Evolutionary conservation across 1,284 basidiomycete species (phyloP).

Genomic region (Austroboletus niveus): DNA sequence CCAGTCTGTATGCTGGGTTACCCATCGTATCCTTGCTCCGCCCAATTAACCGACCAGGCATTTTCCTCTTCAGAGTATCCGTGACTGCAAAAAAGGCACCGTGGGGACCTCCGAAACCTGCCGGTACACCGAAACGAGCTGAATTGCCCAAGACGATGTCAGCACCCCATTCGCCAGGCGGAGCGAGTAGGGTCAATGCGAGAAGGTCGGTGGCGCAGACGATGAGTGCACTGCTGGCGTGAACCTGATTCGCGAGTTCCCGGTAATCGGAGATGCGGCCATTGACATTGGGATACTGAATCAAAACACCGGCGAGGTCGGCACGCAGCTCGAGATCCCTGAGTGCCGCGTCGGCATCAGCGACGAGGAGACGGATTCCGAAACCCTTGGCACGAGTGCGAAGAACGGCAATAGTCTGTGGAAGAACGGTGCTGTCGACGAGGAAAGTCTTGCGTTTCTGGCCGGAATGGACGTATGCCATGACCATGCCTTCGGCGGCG

Average conservation of each 20-base stretch:
- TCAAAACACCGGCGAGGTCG: conserved; percentile 82
- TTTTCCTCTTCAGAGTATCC: conserved; percentile 93
- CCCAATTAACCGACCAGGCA: conserved; percentile 95
- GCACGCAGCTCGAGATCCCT: conserved; percentile 54
- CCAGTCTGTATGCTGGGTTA: conserved; percentile 86
- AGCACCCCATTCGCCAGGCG: conserved; percentile 98
- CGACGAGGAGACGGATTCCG: conserved; percentile 77
- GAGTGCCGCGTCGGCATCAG: conserved; percentile 53
- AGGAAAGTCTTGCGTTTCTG: conserved; percentile 85
- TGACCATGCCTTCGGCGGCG: conserved; percentile 90
- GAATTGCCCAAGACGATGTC: conserved; percentile 96
- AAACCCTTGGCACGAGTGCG: conserved; percentile 88
- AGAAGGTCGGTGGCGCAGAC: conserved; percentile 91
- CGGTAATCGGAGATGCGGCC: conserved; percentile 82
- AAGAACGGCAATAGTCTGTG: conserved; percentile 87
- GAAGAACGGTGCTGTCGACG: conserved; percentile 78
- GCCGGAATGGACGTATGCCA: conserved; percentile 64
- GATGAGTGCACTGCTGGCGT: conserved; percentile 77
- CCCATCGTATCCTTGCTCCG: conserved; percentile 85
- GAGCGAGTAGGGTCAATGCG: conserved; percentile 90
- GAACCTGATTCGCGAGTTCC: conserved; percentile 66
- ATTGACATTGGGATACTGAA: conserved; percentile 93
- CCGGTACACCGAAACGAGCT: conserved; percentile 91
- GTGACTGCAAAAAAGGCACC: conserved; percentile 96
- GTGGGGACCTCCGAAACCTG: conserved; percentile 90